Percentiles rank a stretch among this genome's conserved stretches.
These are phyloP conservation scores for Neckera pumila DNA, from an alignment of 225 moss, liverwort and hornwort genomes.

Conservation along the genomic window DNA sequence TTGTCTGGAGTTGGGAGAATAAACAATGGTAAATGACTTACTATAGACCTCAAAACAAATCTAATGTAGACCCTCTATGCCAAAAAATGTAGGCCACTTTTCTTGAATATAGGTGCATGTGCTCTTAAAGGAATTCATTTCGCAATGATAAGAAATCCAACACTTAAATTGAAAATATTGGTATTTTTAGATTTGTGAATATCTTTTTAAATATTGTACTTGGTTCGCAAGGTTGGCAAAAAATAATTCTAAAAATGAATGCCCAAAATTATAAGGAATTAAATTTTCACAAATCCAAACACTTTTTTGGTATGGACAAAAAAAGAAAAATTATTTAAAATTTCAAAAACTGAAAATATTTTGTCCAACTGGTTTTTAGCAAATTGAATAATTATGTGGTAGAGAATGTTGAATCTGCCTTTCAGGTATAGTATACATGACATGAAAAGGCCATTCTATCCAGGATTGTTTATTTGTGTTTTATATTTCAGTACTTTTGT, in stretches of 20 bases:
- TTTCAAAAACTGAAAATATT: not conserved
- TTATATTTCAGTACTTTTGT: not conserved
- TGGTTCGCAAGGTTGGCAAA: not conserved
- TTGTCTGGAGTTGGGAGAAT: not conserved
- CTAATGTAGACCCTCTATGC: accelerated
- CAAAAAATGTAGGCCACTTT: not conserved
- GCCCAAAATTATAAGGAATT: not conserved
- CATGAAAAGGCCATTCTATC: not conserved
- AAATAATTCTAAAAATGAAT: not conserved
- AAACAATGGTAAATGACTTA: accelerated
- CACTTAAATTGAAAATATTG: not conserved
- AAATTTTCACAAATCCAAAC: accelerated
- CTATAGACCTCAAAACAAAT: not conserved
- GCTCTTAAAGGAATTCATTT: not conserved
- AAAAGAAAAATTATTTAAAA: no score
- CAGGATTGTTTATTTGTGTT: accelerated
- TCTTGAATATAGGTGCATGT: accelerated
- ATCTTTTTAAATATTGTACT: accelerated
- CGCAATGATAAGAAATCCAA: not conserved
- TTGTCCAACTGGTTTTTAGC: not conserved
- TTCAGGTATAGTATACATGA: accelerated
- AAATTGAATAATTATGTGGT: not conserved
- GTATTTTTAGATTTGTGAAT: not conserved
- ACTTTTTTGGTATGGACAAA: not conserved
- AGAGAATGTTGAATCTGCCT: not conserved